Evolutionary conservation across 352 stramenopile species (phyloP), one percentile per base, ranked within the genome.

Genomic region (Salisapilia sapeloensis): DNA sequence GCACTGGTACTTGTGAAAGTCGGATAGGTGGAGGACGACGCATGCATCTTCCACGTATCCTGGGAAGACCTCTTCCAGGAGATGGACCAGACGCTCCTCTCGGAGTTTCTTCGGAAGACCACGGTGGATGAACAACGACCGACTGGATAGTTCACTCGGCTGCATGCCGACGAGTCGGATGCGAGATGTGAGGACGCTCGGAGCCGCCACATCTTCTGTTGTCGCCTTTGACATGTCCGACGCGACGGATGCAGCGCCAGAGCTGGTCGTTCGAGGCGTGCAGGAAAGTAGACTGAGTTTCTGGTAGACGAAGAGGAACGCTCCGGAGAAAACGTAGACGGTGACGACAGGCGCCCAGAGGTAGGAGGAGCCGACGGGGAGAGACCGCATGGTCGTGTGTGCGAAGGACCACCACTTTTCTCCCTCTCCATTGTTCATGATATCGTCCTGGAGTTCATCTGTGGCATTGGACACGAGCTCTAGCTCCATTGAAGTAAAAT

Each of bases 51-150:
- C 60, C 9, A 90, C 46, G 46, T 86, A 90, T 0, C 60, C 55
- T 10, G 70, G 74, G 38, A 90, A 90, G 1, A 90, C 70, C 28
- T 90, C 57, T 15, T 86, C 53, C 28, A 90, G 53, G 29, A 90
- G 42, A 39, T 69, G 75, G 11, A 85, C 49, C 39, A 86, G 54
- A 6, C 74, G 70, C 39, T 78, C 66, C 30, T 86, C 70, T 6
- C 62, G 60, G 30, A 90, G 51, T 28, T 58, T 65, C 48, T 82
- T 81, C 23, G 74, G 70, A 23, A 85, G 39, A 15, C 67, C 64
- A 17, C 67, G 64, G 38, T 85, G 53, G n/a, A 90, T 62, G 40
- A 90, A 82, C 8, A 90, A 46, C 19, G 70, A 82, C 13, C 66
- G 58, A 29, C 66, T 56, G 33, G 70, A 86, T 12, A 90, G 54